Evolutionary conservation across 768 basidiomycete species (phyloP).

Genomic region (Mycena polygramma): DNA sequence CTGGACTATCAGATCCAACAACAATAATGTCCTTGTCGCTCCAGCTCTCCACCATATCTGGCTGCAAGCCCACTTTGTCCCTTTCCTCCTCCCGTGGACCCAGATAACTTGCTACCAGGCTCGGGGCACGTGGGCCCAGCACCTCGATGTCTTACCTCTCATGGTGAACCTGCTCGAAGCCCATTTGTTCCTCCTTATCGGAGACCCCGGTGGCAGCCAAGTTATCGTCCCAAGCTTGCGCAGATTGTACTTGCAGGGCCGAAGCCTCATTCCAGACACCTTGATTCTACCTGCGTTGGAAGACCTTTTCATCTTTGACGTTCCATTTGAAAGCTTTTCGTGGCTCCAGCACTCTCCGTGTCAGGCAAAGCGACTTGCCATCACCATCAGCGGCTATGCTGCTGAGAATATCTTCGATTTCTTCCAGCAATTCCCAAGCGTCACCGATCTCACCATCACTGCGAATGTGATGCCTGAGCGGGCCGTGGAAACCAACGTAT

Average conservation of each 20-base stretch:
- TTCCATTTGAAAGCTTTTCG: neutral
- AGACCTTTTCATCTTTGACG: neutral
- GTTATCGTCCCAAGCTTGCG: neutral
- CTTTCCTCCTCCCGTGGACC: neutral
- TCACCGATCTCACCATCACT: neutral
- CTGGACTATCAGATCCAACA: neutral
- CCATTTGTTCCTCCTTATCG: neutral
- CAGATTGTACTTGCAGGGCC: neutral
- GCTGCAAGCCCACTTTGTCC: neutral
- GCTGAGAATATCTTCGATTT: neutral
- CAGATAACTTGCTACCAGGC: neutral
- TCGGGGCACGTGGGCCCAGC: neutral
- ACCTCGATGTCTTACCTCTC: neutral
- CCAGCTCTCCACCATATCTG: neutral
- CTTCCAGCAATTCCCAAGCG: neutral
- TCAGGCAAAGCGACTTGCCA: neutral
- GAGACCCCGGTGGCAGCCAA: too few relatives aligned
- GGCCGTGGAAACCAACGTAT: too few relatives aligned
- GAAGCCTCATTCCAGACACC: neutral
- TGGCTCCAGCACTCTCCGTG: neutral
- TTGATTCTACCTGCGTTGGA: neutral
- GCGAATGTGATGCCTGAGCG: neutral
- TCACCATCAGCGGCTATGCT: neutral
- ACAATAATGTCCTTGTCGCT: neutral
- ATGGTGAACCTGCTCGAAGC: neutral